These are phyloP conservation scores for Stephanodiscus minutulus DNA, from an alignment of 108 stramenopile species.

Conservation along the genomic window DNA sequence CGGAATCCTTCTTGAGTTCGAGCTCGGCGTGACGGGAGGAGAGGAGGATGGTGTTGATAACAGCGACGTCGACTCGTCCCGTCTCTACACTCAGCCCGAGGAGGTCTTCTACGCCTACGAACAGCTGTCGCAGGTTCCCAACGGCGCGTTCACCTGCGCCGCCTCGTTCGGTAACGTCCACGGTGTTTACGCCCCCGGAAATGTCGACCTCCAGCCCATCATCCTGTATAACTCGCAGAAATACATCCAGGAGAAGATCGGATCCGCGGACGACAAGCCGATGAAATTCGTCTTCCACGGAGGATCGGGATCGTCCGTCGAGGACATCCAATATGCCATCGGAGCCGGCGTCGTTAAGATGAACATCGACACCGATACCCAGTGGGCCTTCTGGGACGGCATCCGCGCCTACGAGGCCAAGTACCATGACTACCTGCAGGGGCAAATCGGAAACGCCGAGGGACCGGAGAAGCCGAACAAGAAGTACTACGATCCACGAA, in stretches of 20 bases:
- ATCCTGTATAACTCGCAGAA: slow-evolving; percentile 91
- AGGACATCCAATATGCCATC: slow-evolving; percentile 91
- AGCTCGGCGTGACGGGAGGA: slow-evolving; percentile 97
- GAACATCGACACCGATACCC: slow-evolving; percentile 99
- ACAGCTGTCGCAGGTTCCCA: slow-evolving; percentile 81
- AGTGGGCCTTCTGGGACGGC: slow-evolving; percentile 96
- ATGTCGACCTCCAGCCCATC: slow-evolving; percentile 92
- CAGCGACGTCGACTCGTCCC: slow-evolving; percentile 86
- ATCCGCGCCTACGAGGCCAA: slow-evolving; percentile 86
- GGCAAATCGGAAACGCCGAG: slow-evolving; percentile 97
- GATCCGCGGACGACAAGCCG: slow-evolving; percentile 85
- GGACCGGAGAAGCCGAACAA: slow-evolving; percentile 97
- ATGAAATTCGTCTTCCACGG: slow-evolving; percentile 98
- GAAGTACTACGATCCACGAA: slow-evolving; percentile 98
- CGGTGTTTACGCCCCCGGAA: slow-evolving; percentile 96
- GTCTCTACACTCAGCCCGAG: slow-evolving; percentile 96
- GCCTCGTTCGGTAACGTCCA: slow-evolving; percentile 96
- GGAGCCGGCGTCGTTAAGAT: slow-evolving; percentile 96
- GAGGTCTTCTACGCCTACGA: slow-evolving; percentile 91
- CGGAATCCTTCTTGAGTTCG: slow-evolving; percentile 94
- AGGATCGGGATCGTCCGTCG: slow-evolving; percentile 91
- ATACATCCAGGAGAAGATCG: slow-evolving; percentile 94
- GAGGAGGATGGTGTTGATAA: slow-evolving; percentile 98
- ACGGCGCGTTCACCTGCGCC: slow-evolving; percentile 86
- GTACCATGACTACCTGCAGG: slow-evolving; percentile 94